Evolutionary conservation across 1,284 basidiomycete genomes (phyloP), one percentile per base, ranked within the genome.

Genomic region (Ustilago hordei): DNA sequence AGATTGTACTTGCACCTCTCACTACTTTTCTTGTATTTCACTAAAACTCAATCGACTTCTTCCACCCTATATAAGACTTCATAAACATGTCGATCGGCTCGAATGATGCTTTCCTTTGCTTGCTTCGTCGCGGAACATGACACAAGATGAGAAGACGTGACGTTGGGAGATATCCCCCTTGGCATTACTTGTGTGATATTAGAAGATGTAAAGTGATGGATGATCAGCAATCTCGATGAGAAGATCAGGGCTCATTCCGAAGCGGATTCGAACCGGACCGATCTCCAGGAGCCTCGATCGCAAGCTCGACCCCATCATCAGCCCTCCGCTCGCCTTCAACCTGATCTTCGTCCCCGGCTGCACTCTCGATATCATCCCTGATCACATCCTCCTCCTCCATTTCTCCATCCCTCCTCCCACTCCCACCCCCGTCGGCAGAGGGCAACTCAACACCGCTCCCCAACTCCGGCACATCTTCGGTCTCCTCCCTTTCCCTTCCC

Each of bases 391-490:
- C 61, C 19, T 7, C 62, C 39, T 64, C 65, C 28, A 45, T 57
- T n/a, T 17, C 60, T 9, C 8, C 23, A 55, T 56, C 35, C 48
- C 60, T 2, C 23, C 38, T 31, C 17, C 50, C 2, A 12, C 60
- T 1, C 3, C 60, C n/a, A 47, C 43, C 28, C 47, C 50, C n/a
- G 12, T 13, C 8, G 47, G 48, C 39, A 58, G 11, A 8, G 6
- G 31, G 28, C 13, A 31, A 12, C 13, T 50, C 48, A 31, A 50
- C 48, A 31, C 31, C 38, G 41, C 28, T 54, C 58, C 13, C 63
- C 5, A 62, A 8, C 2, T 65, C 66, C 17, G 69, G 69, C 15
- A 73, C 70, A 35, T 73, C 66, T 13, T 77, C 75, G 32, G 75
- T 77, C 61, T 66, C 59, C 4, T 73, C 75, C 53, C 66, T 57